Conservation (phyloP, 257 asterid species). For the Scutellaria galericulata region DNA sequence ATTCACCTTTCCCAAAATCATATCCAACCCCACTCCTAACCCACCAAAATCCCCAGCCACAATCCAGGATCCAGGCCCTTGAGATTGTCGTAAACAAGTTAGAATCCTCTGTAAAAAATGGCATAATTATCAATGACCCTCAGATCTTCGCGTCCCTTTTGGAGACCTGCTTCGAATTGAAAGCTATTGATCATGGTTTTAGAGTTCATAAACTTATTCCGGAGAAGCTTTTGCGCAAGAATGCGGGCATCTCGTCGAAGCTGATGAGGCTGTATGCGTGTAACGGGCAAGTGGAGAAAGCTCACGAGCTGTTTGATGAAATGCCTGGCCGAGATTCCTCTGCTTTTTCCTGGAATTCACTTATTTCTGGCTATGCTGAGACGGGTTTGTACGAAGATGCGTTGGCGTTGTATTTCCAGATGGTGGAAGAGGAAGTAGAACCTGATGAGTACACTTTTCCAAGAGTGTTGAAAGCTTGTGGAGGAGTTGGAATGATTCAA, state of each 20-base stretch:
- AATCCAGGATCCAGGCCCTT: constrained; percentile 66
- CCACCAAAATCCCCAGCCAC: constrained; percentile 43
- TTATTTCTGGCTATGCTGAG: constrained; percentile 76
- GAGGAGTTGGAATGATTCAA: constrained; percentile 67
- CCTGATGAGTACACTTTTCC: constrained; percentile 85
- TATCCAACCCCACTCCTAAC: constrained; percentile 59
- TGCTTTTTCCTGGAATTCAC: constrained; percentile 85
- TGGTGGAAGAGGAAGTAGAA: constrained; percentile 85
- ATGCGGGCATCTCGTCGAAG: constrained; percentile 74
- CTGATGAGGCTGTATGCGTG: constrained; percentile 60
- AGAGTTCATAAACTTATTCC: constrained; percentile 69
- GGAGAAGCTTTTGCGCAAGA: constrained; percentile 54
- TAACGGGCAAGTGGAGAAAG: constrained; percentile 59
- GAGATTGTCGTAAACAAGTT: constrained; percentile 56
- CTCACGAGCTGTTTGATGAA: constrained; percentile 80
- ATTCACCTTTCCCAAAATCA: constrained; percentile 51
- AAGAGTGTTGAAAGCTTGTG: constrained; percentile 84
- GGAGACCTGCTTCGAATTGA: constrained; percentile 70
- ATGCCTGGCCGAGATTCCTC: constrained; percentile 65
- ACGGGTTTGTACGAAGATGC: constrained; percentile 73
- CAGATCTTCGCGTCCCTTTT: constrained; percentile 73
- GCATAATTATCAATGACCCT: constrained; percentile 62
- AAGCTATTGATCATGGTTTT: constrained; percentile 55
- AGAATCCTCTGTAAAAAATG: constrained; percentile 59
- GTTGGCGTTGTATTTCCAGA: constrained; percentile 81